Conservation (phyloP, 768 basidiomycete genomes). For the Hydnomerulius pinastri region DNA sequence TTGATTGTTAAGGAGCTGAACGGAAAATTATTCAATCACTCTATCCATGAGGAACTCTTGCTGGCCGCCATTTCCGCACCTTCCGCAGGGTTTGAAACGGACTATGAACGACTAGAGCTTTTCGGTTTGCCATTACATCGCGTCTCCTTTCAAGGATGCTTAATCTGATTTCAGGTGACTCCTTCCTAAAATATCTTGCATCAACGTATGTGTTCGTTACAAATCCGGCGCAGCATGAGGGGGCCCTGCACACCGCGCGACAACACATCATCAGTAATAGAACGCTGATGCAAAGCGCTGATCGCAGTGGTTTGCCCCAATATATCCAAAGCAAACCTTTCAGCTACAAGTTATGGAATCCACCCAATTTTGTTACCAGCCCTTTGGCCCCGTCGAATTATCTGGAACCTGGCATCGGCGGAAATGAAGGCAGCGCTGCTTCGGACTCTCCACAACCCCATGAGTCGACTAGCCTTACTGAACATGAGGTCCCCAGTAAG, state of each 20-base stretch:
- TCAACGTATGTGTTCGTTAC: constrained; percentile 76
- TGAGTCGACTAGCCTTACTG: constrained; percentile 12
- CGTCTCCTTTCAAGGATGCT: constrained; percentile 23
- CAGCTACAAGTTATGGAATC: constrained; percentile 64
- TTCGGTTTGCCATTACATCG: constrained; percentile 52
- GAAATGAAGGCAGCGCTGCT: constrained; percentile 30
- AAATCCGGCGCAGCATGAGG: constrained; percentile 64
- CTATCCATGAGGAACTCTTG: constrained; percentile 62
- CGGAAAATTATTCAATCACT: constrained; percentile 59
- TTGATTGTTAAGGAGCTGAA: constrained; percentile 81
- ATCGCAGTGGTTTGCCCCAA: constrained; percentile 59
- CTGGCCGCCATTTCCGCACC: constrained; percentile 70
- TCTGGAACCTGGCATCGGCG: constrained; percentile 26
- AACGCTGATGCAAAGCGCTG: constrained; percentile 56
- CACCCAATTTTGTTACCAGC: constrained; percentile 44
- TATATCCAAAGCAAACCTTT: constrained; percentile 78
- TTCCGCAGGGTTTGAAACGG: constrained; percentile 64
- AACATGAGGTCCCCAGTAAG: constrained; percentile 4
- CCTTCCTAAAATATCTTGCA: constrained; percentile 78
- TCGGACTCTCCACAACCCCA: constrained; percentile 10
- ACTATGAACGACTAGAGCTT: constrained; percentile 86
- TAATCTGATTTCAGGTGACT: constrained; percentile 54
- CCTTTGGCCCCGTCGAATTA: constrained; percentile 16
- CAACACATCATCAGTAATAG: constrained; percentile 77
- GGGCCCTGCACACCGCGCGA: constrained; percentile 64